Conservation (phyloP, 2,329 filamentous ascomycete genomes). For the Periconia digitata region DNA sequence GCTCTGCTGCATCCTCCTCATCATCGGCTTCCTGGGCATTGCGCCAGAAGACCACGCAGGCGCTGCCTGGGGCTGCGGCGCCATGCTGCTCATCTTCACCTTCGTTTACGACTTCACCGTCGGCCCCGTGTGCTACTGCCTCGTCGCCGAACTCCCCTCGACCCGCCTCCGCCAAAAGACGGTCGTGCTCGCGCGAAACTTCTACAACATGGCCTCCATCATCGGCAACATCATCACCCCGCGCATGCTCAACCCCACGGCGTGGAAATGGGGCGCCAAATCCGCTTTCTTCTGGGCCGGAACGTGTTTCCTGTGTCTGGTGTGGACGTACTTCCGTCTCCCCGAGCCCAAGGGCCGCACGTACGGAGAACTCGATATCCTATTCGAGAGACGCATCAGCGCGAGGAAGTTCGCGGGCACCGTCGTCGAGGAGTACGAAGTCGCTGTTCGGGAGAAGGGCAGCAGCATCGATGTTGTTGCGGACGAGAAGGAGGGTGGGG, state of each 20-base stretch:
- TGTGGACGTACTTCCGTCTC: conserved; percentile 78
- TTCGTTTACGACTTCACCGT: conserved; percentile 83
- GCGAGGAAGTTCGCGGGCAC: conserved; percentile 35
- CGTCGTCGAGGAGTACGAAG: conserved; percentile 25
- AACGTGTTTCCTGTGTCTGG: conserved; percentile 73
- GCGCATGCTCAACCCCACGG: conserved; percentile 39
- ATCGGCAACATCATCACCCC: conserved; percentile 59
- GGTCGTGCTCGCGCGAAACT: conserved; percentile 77
- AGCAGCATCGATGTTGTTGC: no score
- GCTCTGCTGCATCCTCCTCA: conserved; percentile 65
- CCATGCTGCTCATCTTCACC: conserved; percentile 46
- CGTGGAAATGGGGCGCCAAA: conserved; percentile 70
- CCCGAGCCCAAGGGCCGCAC: conserved; percentile 79
- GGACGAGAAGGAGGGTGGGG: conserved; percentile 23
- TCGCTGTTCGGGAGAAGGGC: neutral
- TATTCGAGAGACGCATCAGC: conserved; percentile 64
- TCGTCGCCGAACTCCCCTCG: conserved; percentile 82
- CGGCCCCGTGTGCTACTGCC: conserved; percentile 85
- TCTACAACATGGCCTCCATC: conserved; percentile 77
- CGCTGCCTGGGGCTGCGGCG: conserved; percentile 48
- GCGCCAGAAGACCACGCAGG: conserved; percentile 41
- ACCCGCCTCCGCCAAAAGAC: conserved; percentile 88
- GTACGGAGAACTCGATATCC: conserved; percentile 80
- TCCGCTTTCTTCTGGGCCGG: conserved; percentile 86
- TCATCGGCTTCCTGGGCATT: conserved; percentile 80